Evolutionary conservation across 2,329 filamentous ascomycete species (phyloP), one percentile per base, ranked within the genome.

Genomic region (Fusarium luffae): DNA sequence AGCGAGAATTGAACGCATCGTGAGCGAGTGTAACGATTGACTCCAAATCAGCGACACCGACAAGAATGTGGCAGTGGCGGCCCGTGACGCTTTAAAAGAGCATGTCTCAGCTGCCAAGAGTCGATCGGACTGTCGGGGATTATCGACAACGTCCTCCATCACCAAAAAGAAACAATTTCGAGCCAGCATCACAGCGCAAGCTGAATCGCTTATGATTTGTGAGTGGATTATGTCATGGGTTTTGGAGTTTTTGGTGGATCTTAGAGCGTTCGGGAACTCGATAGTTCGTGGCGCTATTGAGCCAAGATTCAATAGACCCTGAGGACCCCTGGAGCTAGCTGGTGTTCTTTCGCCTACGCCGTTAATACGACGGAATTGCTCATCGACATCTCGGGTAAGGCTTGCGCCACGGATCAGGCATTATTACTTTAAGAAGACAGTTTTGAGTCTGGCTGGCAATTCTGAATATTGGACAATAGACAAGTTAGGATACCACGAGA

Each of bases 231-330:
- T 25, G 10, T 7, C 9, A 23, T 47, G 11, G 12, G 25, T 25
- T 54, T 34, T 14, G 13, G 28, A 19, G 27, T 19, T 32, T 13
- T 14, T 2, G 23, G 52, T 55, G 52, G 52, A 47, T 16, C 28
- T 10, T 13, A 19, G 52, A 55, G 52, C 52, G 52, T 48, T 55
- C 52, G 28, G 52, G 52, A 55, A 55, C 52, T 16, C 41, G n/a
- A 55, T 55, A 55, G 52, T 55, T 25, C 2, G 7, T 7, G 2
- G 19, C 41, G 41, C 52, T 55, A 55, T 55, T 34, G 41, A 27
- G 32, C 49, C 49, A 51, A 51, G 32, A 51, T 14, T 55, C 41
- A 16, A 55, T 55, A 55, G 25, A 55, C 13, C 21, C 19, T 32
- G 7, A 16, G n/a, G 41, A 37, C 52, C 41, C 52, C 52, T 55